These are phyloP conservation scores for Xylaria scruposa DNA, from an alignment of 495 filamentous ascomycete genomes.

Conservation along the genomic window DNA sequence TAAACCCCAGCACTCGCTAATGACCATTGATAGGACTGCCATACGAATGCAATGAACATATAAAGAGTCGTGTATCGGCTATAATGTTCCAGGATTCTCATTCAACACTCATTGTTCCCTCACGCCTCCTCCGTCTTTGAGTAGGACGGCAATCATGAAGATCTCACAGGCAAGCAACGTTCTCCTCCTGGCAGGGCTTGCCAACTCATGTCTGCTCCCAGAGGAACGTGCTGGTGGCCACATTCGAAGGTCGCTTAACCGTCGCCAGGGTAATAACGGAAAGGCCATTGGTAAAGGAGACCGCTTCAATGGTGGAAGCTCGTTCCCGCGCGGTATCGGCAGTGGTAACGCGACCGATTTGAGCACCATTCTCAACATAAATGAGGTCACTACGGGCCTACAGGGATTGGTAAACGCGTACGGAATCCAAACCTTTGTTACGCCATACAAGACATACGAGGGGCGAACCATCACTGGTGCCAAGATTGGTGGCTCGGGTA, in stretches of 20 bases:
- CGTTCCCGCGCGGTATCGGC: constrained; percentile 42
- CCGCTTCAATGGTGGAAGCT: constrained; percentile 37
- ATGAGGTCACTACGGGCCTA: constrained; percentile 43
- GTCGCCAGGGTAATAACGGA: constrained; percentile 31
- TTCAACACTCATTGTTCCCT: background rate
- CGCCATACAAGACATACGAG: constrained; percentile 44
- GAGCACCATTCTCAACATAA: constrained; percentile 39
- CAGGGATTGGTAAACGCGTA: constrained; percentile 41
- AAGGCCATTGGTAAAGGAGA: constrained; percentile 42
- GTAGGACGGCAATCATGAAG: constrained; percentile 21
- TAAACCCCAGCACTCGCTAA: background rate
- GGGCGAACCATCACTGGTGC: constrained; percentile 35
- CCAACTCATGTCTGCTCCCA: constrained; percentile 28
- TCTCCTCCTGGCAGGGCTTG: constrained; percentile 23
- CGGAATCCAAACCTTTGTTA: constrained; percentile 37
- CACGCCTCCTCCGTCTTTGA: background rate
- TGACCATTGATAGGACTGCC: background rate
- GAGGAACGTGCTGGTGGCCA: constrained; percentile 27
- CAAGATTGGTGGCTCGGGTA: constrained; percentile 35
- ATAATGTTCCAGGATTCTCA: background rate
- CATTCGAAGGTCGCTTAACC: constrained; percentile 14
- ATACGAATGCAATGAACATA: background rate
- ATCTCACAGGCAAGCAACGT: constrained; percentile 15
- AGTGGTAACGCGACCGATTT: constrained; percentile 31
- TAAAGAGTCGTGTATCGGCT: constrained; percentile 11